Evolutionary conservation across 2,329 filamentous ascomycete species (phyloP).

Genomic region (Pyricularia pennisetigena): DNA sequence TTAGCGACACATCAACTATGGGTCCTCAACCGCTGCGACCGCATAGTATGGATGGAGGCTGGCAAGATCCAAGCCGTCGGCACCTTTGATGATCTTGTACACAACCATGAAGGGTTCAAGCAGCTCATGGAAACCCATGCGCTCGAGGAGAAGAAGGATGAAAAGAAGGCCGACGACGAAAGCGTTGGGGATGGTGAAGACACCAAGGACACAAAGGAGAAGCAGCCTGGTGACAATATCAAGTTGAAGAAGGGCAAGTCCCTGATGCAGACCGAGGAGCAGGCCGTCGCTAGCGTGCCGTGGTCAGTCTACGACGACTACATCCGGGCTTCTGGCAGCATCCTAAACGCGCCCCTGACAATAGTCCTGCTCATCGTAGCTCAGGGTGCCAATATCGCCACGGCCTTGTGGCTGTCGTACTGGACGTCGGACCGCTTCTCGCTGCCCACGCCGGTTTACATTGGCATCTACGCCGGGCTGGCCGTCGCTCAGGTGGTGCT

Average conservation of each 20-base stretch:
- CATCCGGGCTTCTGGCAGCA: slow-evolving; percentile 61
- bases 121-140: slow-evolving; percentile 80
- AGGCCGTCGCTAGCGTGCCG: slow-evolving; percentile 65
- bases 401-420: slow-evolving; percentile 85
- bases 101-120: slow-evolving; percentile 65
- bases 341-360: slow-evolving; percentile 58
- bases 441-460: slow-evolving; percentile 59
- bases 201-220: slow-evolving; percentile 28
- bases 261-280: slow-evolving; percentile 66
- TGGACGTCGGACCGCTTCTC: slow-evolving; percentile 78
- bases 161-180: slow-evolving; percentile 28
- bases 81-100: slow-evolving; percentile 83
- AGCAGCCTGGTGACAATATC: slow-evolving; percentile 47
- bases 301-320: slow-evolving; percentile 76
- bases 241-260: slow-evolving; percentile 38
- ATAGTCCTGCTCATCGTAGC: slow-evolving; percentile 55
- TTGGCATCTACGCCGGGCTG: slow-evolving; percentile 61
- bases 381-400: slow-evolving; percentile 78
- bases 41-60: slow-evolving; percentile 87
- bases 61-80: slow-evolving; percentile 78
- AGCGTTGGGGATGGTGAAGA: slow-evolving; percentile 32
- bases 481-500: slow-evolving; percentile 61
- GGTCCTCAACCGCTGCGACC: slow-evolving; percentile 81
- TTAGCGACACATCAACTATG: slow-evolving; percentile 93
- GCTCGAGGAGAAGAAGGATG: slow-evolving; percentile 53